Percentiles rank a stretch among this genome's conserved stretches.
phyloP scores from a whole-genome alignment of 2,329 filamentous ascomycete genomes.

The Beauveria asiatica region DNA sequence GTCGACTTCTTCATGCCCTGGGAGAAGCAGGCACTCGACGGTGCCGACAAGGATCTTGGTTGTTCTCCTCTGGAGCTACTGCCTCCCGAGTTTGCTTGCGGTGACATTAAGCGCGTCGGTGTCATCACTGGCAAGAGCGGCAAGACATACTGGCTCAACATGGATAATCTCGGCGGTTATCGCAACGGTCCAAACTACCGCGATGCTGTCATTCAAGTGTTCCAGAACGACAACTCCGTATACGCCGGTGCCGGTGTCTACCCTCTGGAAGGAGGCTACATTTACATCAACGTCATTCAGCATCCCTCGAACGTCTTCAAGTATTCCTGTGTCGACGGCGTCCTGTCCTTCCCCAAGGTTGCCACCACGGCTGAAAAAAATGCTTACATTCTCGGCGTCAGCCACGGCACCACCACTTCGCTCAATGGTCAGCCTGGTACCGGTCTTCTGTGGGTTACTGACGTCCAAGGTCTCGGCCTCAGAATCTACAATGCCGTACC shows the following conservation, averaged over 20 bases:
- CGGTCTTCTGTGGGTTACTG: slow-evolving; percentile 47
- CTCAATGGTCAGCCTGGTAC: slow-evolving; percentile 44
- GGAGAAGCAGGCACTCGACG: slow-evolving; percentile 41
- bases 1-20: slow-evolving; percentile 48
- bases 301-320: slow-evolving; percentile 49
- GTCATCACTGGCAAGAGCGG: slow-evolving; percentile 43
- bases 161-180: slow-evolving; percentile 33
- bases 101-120: slow-evolving; percentile 36
- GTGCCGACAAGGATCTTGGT: slow-evolving; percentile 42
- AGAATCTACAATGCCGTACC: slow-evolving; percentile 46
- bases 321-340: slow-evolving; percentile 43
- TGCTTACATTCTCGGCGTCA: slow-evolving; percentile 45
- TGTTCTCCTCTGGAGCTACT: slow-evolving; percentile 35
- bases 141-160: slow-evolving; percentile 36
- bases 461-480: slow-evolving; percentile 44
- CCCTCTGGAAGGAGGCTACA: slow-evolving; percentile 39
- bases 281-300: slow-evolving; percentile 44
- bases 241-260: slow-evolving; percentile 40
- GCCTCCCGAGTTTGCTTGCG: slow-evolving; percentile 33
- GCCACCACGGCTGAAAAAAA: slow-evolving; percentile 40
- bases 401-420: slow-evolving; percentile 48
- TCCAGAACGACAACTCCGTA: slow-evolving; percentile 35
- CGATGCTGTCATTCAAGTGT: slow-evolving; percentile 37
- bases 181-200: slow-evolving; percentile 26
- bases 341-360: slow-evolving; percentile 45